Base-by-base conservation (phyloP, 345 rosid species). In the Laguncularia racemosa region DNA sequence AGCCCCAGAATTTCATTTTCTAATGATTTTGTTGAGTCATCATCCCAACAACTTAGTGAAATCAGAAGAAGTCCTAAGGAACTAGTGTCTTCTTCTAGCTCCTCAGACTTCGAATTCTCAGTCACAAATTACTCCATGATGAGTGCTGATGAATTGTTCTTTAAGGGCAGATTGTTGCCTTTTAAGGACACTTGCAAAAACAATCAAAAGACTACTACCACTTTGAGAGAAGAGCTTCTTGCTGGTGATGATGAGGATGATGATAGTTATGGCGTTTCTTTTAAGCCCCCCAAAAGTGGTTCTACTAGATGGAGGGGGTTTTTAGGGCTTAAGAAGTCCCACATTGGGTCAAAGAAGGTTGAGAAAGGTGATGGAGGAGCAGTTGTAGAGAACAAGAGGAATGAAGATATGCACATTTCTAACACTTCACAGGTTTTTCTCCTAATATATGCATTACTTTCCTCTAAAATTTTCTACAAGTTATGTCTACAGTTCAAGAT, bases 111-210 rank as follows among this genome's bases (percentile, higher is more conserved):
- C 46, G 98, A 92, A 73, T 92, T 92, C 70, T 86, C 91, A 0
- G 98, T 92, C 16, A 62, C 88, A 0, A 79, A 76, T 73, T 63
- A 78, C 71, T 81, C 89, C 52, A 92, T 86, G 97, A 86, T 92
- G 95, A 86, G 88, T 53, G 97, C 98, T 15, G 98, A 92, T 58
- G 98, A 92, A 78, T 95, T 92, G 48, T 89, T 92, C 74, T 84
- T 55, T 61, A 92, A 92, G 64, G 98, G 98, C 47, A 85, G 81
- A 81, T 77, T 92, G 20, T 63, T 92, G 69, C 98, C 98, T 5
- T 88, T 75, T 61, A 91, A 82, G 68, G 82, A 85, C 17, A 68
- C 61, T 16, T 54, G 59, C 40, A 23, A 33, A 14, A 19, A 8
- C 14, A 28, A 23, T 50, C 52, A 52, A 57, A 58, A 18, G 55